Evolutionary conservation across 768 basidiomycete species (phyloP), one percentile per base, ranked within the genome.

Genomic region (Panellus pusillus): DNA sequence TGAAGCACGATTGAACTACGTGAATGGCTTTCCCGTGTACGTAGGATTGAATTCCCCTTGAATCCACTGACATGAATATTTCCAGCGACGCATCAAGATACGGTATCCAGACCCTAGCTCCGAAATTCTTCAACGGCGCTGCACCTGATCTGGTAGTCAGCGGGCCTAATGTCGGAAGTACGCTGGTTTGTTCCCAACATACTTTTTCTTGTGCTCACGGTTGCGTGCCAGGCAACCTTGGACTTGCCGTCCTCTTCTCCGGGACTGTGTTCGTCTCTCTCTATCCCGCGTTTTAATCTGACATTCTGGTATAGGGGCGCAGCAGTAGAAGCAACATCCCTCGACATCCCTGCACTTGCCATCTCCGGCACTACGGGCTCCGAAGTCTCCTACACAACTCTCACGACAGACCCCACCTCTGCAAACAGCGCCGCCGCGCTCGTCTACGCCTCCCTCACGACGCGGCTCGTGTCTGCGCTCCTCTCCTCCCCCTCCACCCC

Each of bases 371-470:
- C 49, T 7, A 63, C 66, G 15, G 69, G 68, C 14, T 62, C 66
- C 2, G 64, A 72, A 48, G 67, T 72, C 4, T 73, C 73, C 2
- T 74, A 68, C 63, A 75, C 74, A 17, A 73, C 72, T 13, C 71
- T 74, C 49, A 44, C 58, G 4, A 66, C 63, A 14, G 51, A 57
- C 17, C 66, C 68, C 1, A 63, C 55, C 38, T 67, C 69, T 4
- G 40, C 63, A 18, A 60, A 61, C 20, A 66, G 66, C 38, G 47
- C 51, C 17, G 65, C 70, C n/a, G 67, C 74, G 1, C 55, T 55
- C 27, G 54, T 66, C 28, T 73, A 72, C 56, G 56, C 72, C 12
- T 45, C 65, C 11, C 69, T 74, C n/a, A 64, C 67, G 27, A 47
- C 64, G 6, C 57, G 50, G 20, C 64, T 74, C 57, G 57, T 65